Percentiles rank a stretch among this genome's conserved stretches.
Evolutionary conservation across 306 rosid species (phyloP).

Genomic region (Dalbergia oliveri): DNA sequence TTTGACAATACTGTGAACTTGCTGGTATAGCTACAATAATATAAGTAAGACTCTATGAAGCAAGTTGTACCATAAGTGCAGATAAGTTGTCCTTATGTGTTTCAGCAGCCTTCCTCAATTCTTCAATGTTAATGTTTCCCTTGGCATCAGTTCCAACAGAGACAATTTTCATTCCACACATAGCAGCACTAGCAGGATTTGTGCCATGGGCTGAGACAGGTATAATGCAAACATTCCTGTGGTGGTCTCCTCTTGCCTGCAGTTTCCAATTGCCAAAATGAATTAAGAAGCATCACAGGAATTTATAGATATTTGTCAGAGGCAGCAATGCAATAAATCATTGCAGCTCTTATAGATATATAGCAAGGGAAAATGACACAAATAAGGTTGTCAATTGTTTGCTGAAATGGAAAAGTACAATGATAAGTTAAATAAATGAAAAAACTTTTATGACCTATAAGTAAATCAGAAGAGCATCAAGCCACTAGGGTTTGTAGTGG

Average conservation of each 20-base stretch:
- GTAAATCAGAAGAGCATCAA: conserved; percentile 24
- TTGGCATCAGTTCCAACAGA: conserved; percentile 97
- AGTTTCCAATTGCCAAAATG: conserved; percentile 46
- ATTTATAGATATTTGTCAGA: conserved; percentile 11
- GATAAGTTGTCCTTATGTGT: conserved; percentile 80
- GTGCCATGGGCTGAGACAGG: conserved; percentile 99
- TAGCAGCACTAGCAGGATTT: conserved; percentile 99
- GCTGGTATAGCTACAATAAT: not conserved
- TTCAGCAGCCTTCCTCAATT: conserved; percentile 97
- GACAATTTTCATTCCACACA: conserved; percentile 99
- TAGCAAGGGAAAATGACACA: conserved; percentile 38
- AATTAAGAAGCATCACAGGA: conserved; percentile 33
- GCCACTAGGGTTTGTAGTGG: too few species aligned
- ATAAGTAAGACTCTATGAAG: conserved; percentile 34
- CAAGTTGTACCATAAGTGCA: conserved; percentile 81
- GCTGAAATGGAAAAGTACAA: conserved; percentile 25
- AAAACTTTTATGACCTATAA: conserved; percentile 13
- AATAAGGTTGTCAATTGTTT: not conserved
- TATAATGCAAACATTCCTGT: conserved; percentile 94
- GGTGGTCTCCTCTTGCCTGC: conserved; percentile 95
- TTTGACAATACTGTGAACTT: conserved; percentile 25
- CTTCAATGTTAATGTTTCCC: conserved; percentile 93
- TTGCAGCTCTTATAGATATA: conserved; percentile 32
- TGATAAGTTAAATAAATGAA: conserved; percentile 3
- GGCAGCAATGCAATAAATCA: conserved; percentile 13